Evolutionary conservation across 805 yeast species (phyloP), one percentile per base, ranked within the genome.

Genomic region (Pichia nakasei): DNA sequence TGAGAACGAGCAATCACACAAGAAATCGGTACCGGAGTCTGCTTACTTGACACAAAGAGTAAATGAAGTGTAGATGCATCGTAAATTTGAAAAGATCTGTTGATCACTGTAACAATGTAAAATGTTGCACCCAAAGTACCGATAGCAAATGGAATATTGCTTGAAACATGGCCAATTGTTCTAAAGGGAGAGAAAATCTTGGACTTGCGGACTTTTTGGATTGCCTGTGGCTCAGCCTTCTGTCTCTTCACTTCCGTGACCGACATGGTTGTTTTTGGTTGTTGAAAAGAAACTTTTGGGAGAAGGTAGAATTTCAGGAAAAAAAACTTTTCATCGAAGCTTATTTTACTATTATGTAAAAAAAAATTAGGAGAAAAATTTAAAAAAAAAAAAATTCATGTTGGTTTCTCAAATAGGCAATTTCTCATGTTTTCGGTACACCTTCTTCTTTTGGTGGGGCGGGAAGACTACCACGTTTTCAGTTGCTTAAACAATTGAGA

Each of bases 111-210:
- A 17, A 82, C 95, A 34, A 87, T 77, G 56, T 89, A 84, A 55
- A 84, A 89, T 1, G 95, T 79, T 15, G 85, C 73, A 42, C 98
- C 98, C 47, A 91, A 70, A 2, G 91, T 79, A 22, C 97, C 94
- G 19, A 87, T 69, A 7, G 96, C 85, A 59, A 89, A 86, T 3
- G 97, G 97, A 2, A 73, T 69, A 32, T 76, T 81, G 58, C 86
- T 86, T 24, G 96, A 74, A n/a, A 94, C 95, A 57, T 86, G 80
- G 5, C 98, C 98, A 22, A 93, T 68, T 17, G 75, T 84, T 64
- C 96, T 70, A 60, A 85, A 88, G 0, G 96, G 96, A 19, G 94
- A 75, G 61, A 85, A 88, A 27, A 88, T 76, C 58, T 70, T 77
- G 1, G 87, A 80, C 2, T 69, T 45, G 27, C 50, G 53, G 2